A percentile compares a stretch with the other conserved stretches of the same genome.
These are phyloP conservation scores for Fraxinus americana DNA, from an alignment of 257 asterid genomes.

Conservation along the genomic window DNA sequence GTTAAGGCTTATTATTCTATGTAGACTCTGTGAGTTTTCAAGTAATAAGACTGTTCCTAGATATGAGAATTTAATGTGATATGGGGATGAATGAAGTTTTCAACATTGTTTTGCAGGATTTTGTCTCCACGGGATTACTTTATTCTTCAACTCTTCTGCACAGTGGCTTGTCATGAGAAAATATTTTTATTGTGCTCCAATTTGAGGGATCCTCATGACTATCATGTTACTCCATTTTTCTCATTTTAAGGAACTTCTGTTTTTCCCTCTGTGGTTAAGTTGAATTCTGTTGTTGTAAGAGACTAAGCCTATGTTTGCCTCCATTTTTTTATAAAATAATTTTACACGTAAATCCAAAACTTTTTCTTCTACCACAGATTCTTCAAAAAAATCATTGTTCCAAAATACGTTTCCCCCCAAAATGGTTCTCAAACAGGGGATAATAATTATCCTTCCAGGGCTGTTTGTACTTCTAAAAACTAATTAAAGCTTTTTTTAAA, in stretches of 20 bases:
- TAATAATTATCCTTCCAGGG: background rate
- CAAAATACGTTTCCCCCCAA: too few relatives aligned
- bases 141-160: background rate
- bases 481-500: background rate
- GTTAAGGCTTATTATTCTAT: background rate
- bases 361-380: too few relatives aligned
- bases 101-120: conserved; percentile 4
- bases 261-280: background rate
- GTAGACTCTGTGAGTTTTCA: background rate
- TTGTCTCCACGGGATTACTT: background rate
- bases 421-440: too few relatives aligned
- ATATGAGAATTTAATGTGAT: background rate
- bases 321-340: too few relatives aligned
- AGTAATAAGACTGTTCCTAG: background rate
- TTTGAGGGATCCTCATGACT: background rate
- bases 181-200: background rate
- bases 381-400: too few relatives aligned
- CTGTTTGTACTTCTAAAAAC: background rate
- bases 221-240: background rate
- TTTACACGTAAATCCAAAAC: too few relatives aligned
- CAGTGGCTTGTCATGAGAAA: background rate
- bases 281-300: background rate
- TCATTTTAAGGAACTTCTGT: background rate
- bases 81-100: background rate
- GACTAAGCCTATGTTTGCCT: background rate